Evolutionary conservation across 345 rosid genomes (phyloP).

Genomic region (Syzygium oleosum): DNA sequence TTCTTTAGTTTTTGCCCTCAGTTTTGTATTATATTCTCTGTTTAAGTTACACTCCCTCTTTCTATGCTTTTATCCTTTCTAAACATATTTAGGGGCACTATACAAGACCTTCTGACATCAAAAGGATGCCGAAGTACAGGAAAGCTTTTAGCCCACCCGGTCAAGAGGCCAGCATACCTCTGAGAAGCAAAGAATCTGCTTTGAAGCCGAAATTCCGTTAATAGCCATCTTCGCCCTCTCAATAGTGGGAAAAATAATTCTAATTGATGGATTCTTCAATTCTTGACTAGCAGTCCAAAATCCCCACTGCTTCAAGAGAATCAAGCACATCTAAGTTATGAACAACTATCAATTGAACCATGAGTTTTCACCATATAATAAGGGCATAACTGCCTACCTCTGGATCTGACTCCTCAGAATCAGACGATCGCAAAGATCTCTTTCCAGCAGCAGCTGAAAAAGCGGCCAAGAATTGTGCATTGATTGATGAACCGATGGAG

Average conservation of each 20-base stretch:
- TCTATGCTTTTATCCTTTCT: not conserved
- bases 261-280: constrained; percentile 58
- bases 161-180: constrained; percentile 41
- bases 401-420: constrained; percentile 94
- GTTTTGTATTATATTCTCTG: not conserved
- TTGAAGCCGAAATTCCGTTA: constrained; percentile 57
- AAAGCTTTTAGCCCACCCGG: not conserved
- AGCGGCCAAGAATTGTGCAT: constrained; percentile 65
- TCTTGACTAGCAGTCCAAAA: constrained; percentile 88
- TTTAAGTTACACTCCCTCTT: not conserved
- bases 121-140: not conserved
- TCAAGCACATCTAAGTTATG: constrained; percentile 1
- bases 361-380: not conserved
- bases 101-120: not conserved
- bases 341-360: not conserved
- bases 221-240: constrained; percentile 63
- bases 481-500: constrained; percentile 65
- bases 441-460: constrained; percentile 85
- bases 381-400: constrained; percentile 41
- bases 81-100: not conserved
- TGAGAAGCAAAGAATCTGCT: constrained; percentile 72
- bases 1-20: not conserved
- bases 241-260: constrained; percentile 75
- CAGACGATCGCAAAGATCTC: constrained; percentile 38
- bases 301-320: constrained; percentile 67